Conservation (phyloP, 371 early-diverging fungal species). For the Polyrhizophydium stewartii region DNA sequence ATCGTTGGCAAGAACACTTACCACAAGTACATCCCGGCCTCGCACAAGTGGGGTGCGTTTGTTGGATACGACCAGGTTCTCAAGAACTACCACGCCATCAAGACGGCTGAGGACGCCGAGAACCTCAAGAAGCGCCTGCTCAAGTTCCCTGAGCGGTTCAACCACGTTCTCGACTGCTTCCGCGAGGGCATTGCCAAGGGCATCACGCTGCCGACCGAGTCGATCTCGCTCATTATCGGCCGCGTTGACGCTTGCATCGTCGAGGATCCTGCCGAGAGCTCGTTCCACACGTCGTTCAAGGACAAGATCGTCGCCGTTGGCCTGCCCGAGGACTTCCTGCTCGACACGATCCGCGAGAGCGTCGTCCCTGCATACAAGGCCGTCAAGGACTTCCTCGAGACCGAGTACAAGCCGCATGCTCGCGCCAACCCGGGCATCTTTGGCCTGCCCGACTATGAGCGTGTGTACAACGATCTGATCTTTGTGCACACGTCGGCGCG, state of each 20-base stretch:
- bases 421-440: slow-evolving; percentile 23
- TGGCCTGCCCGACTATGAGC: slow-evolving; percentile 24
- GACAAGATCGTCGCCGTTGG: slow-evolving; percentile 14
- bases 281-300: slow-evolving; percentile 11
- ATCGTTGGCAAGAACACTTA: neutral
- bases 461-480: slow-evolving; percentile 20
- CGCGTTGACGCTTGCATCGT: neutral
- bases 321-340: slow-evolving; percentile 12
- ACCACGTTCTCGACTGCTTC: slow-evolving; percentile 20
- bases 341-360: slow-evolving; percentile 12
- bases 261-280: slow-evolving; percentile 10
- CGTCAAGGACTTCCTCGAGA: slow-evolving; percentile 24
- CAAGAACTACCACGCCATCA: slow-evolving; percentile 13
- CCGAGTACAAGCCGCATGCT: slow-evolving; percentile 35
- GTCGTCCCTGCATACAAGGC: slow-evolving; percentile 20
- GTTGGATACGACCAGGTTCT: neutral
- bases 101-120: slow-evolving; percentile 20
- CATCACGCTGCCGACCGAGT: slow-evolving; percentile 17
- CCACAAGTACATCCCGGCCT: slow-evolving; percentile 2
- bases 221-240: slow-evolving; percentile 19
- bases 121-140: slow-evolving; percentile 25
- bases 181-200: slow-evolving; percentile 15
- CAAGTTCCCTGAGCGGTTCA: slow-evolving; percentile 12
- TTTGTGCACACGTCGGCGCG: slow-evolving; percentile 18
- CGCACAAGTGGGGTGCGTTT: slow-evolving; percentile 7